Percentiles rank a stretch among this genome's conserved stretches.
These are phyloP conservation scores for Raddia guianensis DNA, from an alignment of 176 grass and related monocot species.

Conservation along the genomic window DNA sequence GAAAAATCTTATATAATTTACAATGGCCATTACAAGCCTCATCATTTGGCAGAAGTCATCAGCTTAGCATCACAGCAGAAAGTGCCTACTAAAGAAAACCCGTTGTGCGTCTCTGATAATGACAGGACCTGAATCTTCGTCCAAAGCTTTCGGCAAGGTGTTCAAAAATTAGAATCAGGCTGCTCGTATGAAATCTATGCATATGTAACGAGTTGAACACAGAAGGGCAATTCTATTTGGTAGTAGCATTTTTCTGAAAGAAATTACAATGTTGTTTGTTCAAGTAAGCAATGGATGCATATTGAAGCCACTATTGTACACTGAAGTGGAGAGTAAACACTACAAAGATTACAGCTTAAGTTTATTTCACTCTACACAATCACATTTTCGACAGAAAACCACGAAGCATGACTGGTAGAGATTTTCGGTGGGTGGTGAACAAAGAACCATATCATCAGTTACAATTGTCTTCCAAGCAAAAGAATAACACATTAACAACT, in stretches of 20 bases:
- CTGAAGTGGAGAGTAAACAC: neutral
- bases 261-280: neutral
- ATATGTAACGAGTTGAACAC: neutral
- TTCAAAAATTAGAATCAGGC: too few species aligned
- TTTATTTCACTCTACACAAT: constrained; percentile 45
- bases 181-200: too few species aligned
- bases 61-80: neutral
- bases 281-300: neutral
- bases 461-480: constrained; percentile 72
- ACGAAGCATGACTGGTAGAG: constrained; percentile 39
- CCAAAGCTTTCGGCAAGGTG: neutral
- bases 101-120: neutral
- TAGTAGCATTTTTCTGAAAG: too few species aligned
- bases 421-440: constrained; percentile 41
- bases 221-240: neutral
- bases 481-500: constrained; percentile 67
- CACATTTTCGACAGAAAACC: constrained; percentile 34
- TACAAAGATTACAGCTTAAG: neutral
- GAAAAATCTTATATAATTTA: neutral
- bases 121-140: neutral
- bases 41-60: constrained; percentile 25
- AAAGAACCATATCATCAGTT: constrained; percentile 70
- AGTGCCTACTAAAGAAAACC: neutral
- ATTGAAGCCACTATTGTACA: neutral
- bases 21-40: neutral